These are phyloP conservation scores for Teunomyces barrocoloradensis DNA, from an alignment of 805 yeast species.

Conservation along the genomic window DNA sequence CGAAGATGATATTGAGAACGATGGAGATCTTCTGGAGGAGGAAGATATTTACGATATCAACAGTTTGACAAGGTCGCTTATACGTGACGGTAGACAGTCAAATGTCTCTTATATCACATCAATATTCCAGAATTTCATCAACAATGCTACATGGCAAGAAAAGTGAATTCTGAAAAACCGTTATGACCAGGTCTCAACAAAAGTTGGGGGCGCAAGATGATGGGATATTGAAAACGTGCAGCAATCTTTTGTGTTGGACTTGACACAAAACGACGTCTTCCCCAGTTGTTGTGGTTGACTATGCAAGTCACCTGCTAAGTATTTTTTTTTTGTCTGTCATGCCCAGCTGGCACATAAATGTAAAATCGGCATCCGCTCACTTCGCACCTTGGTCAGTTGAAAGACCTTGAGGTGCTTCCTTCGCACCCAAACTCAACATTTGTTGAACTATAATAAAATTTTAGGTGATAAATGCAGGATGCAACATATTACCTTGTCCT, in stretches of 20 bases:
- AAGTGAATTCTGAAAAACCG: not conserved
- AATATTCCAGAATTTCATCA: constrained; percentile 39
- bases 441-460: too few relatives aligned
- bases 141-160: constrained; percentile 17
- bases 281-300: not conserved
- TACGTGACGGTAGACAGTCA: constrained; percentile 14
- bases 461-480: too few relatives aligned
- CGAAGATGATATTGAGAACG: constrained; percentile 19
- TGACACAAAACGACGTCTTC: not conserved
- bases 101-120: constrained; percentile 34
- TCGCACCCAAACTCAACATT: constrained; percentile 1
- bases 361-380: too few relatives aligned
- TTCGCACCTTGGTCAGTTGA: too few relatives aligned
- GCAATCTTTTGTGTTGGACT: not conserved
- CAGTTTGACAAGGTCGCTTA: constrained; percentile 17
- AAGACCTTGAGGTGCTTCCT: not conserved
- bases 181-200: not conserved
- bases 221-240: not conserved
- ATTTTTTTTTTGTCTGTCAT: too few relatives aligned
- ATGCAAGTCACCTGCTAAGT: not conserved
- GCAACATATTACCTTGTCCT: too few relatives aligned
- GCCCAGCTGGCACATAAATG: too few relatives aligned
- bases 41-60: constrained; percentile 24
- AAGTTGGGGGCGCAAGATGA: not conserved
- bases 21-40: constrained; percentile 22